A percentile compares a stretch with the other conserved stretches of the same genome.
Evolutionary conservation across 148 eudicot species (phyloP).

Genomic region (Arctostaphylos glauca): DNA sequence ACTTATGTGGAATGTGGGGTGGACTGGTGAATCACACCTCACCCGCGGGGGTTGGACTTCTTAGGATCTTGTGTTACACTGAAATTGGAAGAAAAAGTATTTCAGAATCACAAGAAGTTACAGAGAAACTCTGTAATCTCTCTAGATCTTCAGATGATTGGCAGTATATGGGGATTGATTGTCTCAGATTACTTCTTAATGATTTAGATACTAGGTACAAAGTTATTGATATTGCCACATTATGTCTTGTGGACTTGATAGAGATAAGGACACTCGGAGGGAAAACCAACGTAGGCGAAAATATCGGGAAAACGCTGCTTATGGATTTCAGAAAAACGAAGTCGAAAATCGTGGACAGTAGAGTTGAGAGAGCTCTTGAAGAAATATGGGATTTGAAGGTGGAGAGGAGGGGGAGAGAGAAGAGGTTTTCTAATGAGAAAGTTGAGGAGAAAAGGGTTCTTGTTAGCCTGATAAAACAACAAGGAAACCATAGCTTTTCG

Average conservation of each 20-base stretch:
- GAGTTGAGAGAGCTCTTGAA: constrained; percentile 38
- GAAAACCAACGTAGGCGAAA: constrained; percentile 48
- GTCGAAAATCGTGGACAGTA: constrained; percentile 34
- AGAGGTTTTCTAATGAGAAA: constrained; percentile 41
- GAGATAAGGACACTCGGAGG: constrained; percentile 43
- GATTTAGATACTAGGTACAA: constrained; percentile 59
- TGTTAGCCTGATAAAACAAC: constrained; percentile 52
- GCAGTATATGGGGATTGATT: constrained; percentile 84
- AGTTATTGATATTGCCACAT: constrained; percentile 41
- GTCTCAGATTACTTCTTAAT: constrained; percentile 60
- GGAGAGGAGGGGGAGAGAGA: constrained; percentile 55
- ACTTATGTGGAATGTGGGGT: constrained; percentile 69
- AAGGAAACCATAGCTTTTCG: constrained; percentile 62
- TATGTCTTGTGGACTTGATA: constrained; percentile 59
- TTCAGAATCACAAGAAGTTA: constrained; percentile 40
- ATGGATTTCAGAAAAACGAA: constrained; percentile 49
- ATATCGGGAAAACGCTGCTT: constrained; percentile 49
- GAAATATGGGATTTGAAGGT: constrained; percentile 61
- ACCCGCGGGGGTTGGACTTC: constrained; percentile 62
- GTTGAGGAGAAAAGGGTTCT: constrained; percentile 40
- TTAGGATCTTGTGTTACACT: constrained; percentile 61
- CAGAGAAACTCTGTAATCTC: constrained; percentile 55
- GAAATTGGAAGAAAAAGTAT: constrained; percentile 52
- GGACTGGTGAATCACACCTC: constrained; percentile 65
- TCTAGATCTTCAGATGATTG: constrained; percentile 82